A percentile compares a stretch with the other conserved stretches of the same genome.
Evolutionary conservation across 2,329 filamentous ascomycete species (phyloP).

Genomic region (Colletotrichum plurivorum): DNA sequence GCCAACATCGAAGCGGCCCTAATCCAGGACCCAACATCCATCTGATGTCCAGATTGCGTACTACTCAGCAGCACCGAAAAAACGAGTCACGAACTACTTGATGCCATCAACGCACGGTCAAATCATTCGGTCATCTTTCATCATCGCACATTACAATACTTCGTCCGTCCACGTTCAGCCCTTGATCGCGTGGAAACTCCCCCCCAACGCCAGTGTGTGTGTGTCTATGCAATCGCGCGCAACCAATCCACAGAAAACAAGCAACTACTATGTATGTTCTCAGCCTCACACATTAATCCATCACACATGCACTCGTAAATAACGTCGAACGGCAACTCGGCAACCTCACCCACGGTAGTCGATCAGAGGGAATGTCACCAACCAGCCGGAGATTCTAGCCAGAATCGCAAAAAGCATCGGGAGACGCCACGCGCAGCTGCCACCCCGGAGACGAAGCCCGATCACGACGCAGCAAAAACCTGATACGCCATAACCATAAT

Average conservation of each 20-base stretch:
- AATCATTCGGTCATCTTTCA: too few species aligned
- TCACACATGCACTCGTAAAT: conserved; percentile 9
- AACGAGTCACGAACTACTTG: too few species aligned
- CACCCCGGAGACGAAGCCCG: not conserved
- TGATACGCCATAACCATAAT: conserved; percentile 78
- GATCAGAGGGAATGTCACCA: too few species aligned
- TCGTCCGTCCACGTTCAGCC: not conserved
- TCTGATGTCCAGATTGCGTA: not conserved
- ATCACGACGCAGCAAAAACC: conserved; percentile 62
- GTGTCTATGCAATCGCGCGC: not conserved
- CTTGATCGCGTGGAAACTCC: not conserved
- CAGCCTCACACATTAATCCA: not conserved
- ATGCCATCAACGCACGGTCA: too few species aligned
- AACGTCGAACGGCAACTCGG: not conserved
- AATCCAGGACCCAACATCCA: not conserved
- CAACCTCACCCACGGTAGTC: too few species aligned
- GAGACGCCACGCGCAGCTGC: not conserved
- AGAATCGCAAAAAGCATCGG: too few species aligned
- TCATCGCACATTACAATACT: too few species aligned
- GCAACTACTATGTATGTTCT: not conserved
- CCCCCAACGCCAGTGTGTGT: conserved; percentile 5
- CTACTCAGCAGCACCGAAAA: too few species aligned
- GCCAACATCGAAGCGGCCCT: not conserved
- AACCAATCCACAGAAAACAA: not conserved
- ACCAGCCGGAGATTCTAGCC: too few species aligned